Conservation (phyloP, 2,329 filamentous ascomycete species). For the Stagonosporopsis vannaccii region DNA sequence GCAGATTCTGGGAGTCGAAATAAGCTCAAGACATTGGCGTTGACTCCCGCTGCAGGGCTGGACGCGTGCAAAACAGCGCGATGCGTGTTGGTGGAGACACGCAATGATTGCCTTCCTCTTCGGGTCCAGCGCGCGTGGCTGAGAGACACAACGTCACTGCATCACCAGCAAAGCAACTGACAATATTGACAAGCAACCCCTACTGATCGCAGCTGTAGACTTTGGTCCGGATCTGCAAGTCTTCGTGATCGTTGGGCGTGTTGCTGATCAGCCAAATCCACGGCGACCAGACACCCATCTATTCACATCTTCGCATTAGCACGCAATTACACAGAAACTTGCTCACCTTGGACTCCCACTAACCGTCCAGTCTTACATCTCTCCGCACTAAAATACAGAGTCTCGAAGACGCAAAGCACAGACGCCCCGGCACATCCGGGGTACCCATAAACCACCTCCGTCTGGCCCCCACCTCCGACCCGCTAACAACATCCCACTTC, state of each 20-base stretch:
- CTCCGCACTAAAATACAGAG: not conserved
- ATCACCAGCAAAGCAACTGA: not conserved
- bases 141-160: conserved; percentile 16
- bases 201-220: not conserved
- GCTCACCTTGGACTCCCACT: not conserved
- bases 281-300: not conserved
- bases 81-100: conserved; percentile 32
- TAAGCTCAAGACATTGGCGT: conserved; percentile 33
- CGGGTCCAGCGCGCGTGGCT: conserved; percentile 19
- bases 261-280: not conserved
- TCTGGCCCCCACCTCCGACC: not conserved
- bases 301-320: not conserved
- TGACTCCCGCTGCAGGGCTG: conserved; percentile 29
- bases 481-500: not conserved
- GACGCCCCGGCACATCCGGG: conserved; percentile 7
- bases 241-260: not conserved
- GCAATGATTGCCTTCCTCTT: conserved; percentile 31
- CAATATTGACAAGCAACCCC: not conserved
- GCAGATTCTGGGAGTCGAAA: conserved; percentile 21
- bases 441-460: conserved; percentile 4
- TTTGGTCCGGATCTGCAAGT: not conserved
- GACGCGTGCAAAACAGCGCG: conserved; percentile 16
- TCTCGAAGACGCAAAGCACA: not conserved
- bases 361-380: not conserved
- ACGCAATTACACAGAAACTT: not conserved